Percentiles rank a stretch among this genome's conserved stretches.
Evolutionary conservation across 2,329 filamentous ascomycete species (phyloP).

Genomic region (Fusarium burgessii): DNA sequence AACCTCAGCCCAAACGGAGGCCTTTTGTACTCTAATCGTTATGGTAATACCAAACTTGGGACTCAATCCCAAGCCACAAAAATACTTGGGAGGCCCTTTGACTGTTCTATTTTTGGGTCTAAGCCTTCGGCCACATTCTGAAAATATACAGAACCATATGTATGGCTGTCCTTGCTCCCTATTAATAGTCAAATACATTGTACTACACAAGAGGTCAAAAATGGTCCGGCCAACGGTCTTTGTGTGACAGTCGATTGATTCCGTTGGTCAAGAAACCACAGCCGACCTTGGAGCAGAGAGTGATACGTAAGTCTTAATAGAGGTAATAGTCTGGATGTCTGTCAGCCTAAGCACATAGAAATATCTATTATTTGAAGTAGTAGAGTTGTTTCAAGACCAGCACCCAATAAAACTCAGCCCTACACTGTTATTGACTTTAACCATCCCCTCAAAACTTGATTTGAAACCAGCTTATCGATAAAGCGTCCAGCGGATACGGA

Average conservation of each 20-base stretch:
- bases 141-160: background rate
- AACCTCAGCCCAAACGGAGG: background rate
- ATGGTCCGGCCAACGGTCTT: too few relatives aligned
- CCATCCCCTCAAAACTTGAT: too few relatives aligned
- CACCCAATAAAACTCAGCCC: background rate
- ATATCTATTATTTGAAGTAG: too few relatives aligned
- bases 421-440: background rate
- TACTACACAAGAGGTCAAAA: background rate
- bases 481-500: background rate
- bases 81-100: background rate
- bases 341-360: too few relatives aligned
- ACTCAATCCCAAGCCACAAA: background rate
- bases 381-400: too few relatives aligned
- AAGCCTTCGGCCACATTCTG: background rate
- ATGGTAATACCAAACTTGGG: accelerated
- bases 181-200: too few relatives aligned
- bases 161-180: background rate
- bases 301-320: background rate
- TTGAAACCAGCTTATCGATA: background rate
- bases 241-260: background rate
- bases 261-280: accelerated
- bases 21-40: too few relatives aligned
- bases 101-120: too few relatives aligned
- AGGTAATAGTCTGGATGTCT: too few relatives aligned
- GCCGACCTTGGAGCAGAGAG: background rate